Evolutionary conservation across 2,329 filamentous ascomycete genomes (phyloP), one percentile per base, ranked within the genome.

Genomic region (Pseudogymnoascus sp.): DNA sequence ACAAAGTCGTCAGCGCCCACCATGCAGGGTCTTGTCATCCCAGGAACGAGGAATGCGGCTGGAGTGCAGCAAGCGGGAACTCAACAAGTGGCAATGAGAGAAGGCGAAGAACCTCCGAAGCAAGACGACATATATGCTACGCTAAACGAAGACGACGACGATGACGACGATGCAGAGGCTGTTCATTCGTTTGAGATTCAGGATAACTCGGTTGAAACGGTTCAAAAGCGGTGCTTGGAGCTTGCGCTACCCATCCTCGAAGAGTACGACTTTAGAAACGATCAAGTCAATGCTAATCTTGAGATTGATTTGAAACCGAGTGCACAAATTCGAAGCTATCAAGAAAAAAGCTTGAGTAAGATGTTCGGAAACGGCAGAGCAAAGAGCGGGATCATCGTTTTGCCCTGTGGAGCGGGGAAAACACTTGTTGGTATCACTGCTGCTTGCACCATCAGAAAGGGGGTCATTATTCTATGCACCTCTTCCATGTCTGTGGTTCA

Each of bases 301-400:
- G 91, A 97, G 61, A 99, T 99, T 66, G 92, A 97, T 71, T 78
- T 97, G 56, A 89, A 89, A 67, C 92, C 92, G 0, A 86, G 86
- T 60, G 92, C 92, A 0, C 88, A 92, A 69, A 97, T 97, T 71
- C 85, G 92, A 71, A 86, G 82, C 76, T 99, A 99, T 67, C 94
- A 99, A 71, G 94, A 99, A 73, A 95, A 96, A 75, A 95, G 91
- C 65, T 78, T 99, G 8, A 95, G 90, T 76, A 99, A 99, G 74
- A 99, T 99, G 94, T 99, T 99, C 71, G 92, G 94, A 70, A 99
- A 99, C 70, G 92, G 92, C 57, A 87, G 94, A 74, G 94, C 94
- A 12, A 94, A 96, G 76, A 96, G 91, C 73, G 94, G 94, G 61
- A 95, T 99, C 66, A 99, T 99, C 62, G 94, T 99, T 60, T 75